Evolutionary conservation across 139 green algal genomes (phyloP), one percentile per base, ranked within the genome.

Genomic region (Gonium pectorale): DNA sequence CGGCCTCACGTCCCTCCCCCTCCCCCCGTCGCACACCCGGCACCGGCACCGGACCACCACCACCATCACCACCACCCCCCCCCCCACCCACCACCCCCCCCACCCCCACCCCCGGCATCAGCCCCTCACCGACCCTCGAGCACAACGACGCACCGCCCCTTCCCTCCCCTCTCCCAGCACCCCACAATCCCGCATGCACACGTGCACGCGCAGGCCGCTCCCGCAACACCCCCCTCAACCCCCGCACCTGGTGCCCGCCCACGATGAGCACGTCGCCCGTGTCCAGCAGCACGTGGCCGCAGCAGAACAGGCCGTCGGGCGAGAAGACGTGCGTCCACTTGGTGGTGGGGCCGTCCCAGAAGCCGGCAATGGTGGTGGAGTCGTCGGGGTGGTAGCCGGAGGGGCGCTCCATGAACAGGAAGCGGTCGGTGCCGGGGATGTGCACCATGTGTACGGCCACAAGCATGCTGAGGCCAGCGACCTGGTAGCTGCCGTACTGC

Each of bases 371-470:
- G 8, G 31, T 52, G 33, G 43, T 64, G 13, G 7, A 37, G 29
- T 63, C 31, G 31, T 72, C 68, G 0, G 86, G 86, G 54, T 88
- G 80, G 54, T 81, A 82, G 27, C 86, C 86, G 31, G 44, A 79
- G 33, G 87, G 87, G 2, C 87, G 78, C 78, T 91, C 87, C 87
- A 91, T 91, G 77, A 82, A 89, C 4, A 91, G 78, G 69, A 71
- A 89, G 24, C n/a, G 49, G 63, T 89, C 63, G 9, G 87, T 86
- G 37, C 83, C 78, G 0, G 87, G 79, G 0, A 91, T 44, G 19
- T 64, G 26, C 44, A 84, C 78, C 82, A 91, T 75, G 69, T 91
- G 87, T 35, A 91, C 87, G 5, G 87, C 87, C n/a, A 91, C 87
- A 24, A 91, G 49, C 41, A 74, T 84, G 31, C 54, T 37, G 29